Evolutionary conservation across 2,329 filamentous ascomycete genomes (phyloP), one percentile per base, ranked within the genome.

Genomic region (Paecilomyces fulvus): DNA sequence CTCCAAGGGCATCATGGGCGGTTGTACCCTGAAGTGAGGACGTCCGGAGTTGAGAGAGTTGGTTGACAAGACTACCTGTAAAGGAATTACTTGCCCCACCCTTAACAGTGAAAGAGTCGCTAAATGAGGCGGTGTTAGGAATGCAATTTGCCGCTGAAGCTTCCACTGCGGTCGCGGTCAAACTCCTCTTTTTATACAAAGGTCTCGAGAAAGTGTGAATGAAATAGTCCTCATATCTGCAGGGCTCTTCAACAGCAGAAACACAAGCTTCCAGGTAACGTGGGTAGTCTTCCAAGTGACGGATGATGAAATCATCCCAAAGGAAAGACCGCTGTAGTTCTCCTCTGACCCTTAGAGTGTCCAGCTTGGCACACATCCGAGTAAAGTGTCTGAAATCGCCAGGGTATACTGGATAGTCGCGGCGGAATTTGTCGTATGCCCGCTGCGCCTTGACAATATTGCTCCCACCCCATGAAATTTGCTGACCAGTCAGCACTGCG

Each of bases 281-380:
- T 3, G 63, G 66, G 57, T 76, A 79, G 25, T 70, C 66, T 14
- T 65, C 58, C 6, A 69, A 62, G 58, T 76, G 68, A 60, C 70
- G 68, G 54, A 73, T 75, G 53, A 78, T 63, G 56, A 76, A 78
- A 59, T 78, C 76, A 62, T 79, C 76, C 72, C 75, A 77, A 12
- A 78, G 55, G 23, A 68, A 72, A 11, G 70, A 74, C 53, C 68
- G 65, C 37, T 67, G 60, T 33, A 74, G 57, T 28, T 64, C 54
- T 4, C 68, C 72, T 17, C 60, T 55, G 20, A 58, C 58, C n/a
- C 69, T 60, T 37, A 76, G 59, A 12, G 59, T 58, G 23, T 70
- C 66, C 37, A 77, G 60, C 52, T 67, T 72, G 17, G 59, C 61
- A 55, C 74, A 77, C 23, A 76, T 60, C n/a, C 65, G 62, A 20